A percentile compares a stretch with the other conserved stretches of the same genome.
phyloP scores from a whole-genome alignment of 768 basidiomycete genomes.

The Symmetrospora coprosmae region DNA sequence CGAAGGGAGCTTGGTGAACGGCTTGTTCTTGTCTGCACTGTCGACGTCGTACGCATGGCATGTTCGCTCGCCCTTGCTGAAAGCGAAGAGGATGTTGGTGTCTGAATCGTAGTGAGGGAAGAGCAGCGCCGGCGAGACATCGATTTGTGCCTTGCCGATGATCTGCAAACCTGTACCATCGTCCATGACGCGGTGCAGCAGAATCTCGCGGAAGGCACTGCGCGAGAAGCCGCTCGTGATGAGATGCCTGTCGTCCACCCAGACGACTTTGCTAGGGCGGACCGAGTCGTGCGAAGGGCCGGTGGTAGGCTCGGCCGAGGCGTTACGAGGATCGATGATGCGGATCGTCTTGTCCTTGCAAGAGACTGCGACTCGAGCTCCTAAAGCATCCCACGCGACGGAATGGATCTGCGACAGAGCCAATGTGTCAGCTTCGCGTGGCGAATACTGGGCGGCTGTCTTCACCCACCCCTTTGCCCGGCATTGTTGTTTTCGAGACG shows the following conservation, averaged over 20 bases:
- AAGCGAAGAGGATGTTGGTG: constrained; percentile 36
- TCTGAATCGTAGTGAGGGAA: constrained; percentile 38
- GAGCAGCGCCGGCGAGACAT: constrained; percentile 38
- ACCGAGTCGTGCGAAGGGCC: constrained; percentile 36
- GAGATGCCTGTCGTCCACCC: constrained; percentile 34
- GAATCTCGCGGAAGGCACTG: constrained; percentile 36
- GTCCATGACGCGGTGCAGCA: constrained; percentile 30
- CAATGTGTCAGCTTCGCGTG: not conserved
- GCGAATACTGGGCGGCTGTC: not conserved
- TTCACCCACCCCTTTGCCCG: constrained; percentile 30
- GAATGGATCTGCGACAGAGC: constrained; percentile 31
- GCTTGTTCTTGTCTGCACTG: constrained; percentile 1
- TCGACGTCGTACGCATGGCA: constrained; percentile 36
- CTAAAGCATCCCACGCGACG: constrained; percentile 33
- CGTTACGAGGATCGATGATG: constrained; percentile 36
- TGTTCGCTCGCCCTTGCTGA: constrained; percentile 38
- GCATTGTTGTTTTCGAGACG: constrained; percentile 22
- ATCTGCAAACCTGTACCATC: constrained; percentile 23
- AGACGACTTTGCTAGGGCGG: constrained; percentile 36
- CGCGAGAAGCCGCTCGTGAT: constrained; percentile 37
- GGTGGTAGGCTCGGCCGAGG: not conserved
- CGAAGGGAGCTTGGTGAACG: constrained; percentile 34
- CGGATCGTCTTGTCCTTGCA: constrained; percentile 36
- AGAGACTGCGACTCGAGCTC: constrained; percentile 34
- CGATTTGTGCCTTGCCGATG: constrained; percentile 31